Conservation (phyloP, 2,329 filamentous ascomycete genomes). For the Aspergillus versicolor region DNA sequence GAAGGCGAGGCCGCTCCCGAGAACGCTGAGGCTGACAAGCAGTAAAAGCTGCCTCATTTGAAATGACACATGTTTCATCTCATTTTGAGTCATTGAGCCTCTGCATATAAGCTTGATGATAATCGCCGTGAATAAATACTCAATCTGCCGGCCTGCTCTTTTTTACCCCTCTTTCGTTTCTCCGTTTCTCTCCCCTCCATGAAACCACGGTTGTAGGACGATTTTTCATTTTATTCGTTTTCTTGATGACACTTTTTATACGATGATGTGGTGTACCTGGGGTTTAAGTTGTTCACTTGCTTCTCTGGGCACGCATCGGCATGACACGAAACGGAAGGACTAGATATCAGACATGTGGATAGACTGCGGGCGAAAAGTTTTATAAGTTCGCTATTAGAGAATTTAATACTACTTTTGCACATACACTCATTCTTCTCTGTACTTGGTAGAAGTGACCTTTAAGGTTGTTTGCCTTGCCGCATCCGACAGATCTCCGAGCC, state of each 20-base stretch:
- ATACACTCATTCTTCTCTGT: background rate
- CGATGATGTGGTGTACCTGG: background rate
- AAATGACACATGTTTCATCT: background rate
- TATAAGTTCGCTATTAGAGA: conserved; percentile 8
- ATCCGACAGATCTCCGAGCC: background rate
- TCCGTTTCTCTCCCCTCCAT: conserved; percentile 3
- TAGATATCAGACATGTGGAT: conserved; percentile 7
- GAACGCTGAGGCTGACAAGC: conserved; percentile 36
- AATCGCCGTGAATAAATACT: conserved; percentile 24
- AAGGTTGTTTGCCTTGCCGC: background rate
- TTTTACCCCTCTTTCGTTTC: conserved; percentile 8
- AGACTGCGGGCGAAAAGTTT: conserved; percentile 4
- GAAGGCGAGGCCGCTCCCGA: conserved; percentile 32
- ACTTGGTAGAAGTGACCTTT: background rate
- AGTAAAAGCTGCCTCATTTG: conserved; percentile 24
- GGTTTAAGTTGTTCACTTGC: background rate
- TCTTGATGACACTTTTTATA: conserved; percentile 1
- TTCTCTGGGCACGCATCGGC: background rate
- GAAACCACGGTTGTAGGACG: conserved; percentile 8
- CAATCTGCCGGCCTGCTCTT: conserved; percentile 17
- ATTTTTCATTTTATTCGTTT: background rate
- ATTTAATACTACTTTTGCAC: conserved; percentile 1
- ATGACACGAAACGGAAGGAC: background rate
- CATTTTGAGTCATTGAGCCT: conserved; percentile 10
- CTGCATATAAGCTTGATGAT: conserved; percentile 21